phyloP scores from a whole-genome alignment of 73 alveolate genomes.

The Stentor roeselii region DNA sequence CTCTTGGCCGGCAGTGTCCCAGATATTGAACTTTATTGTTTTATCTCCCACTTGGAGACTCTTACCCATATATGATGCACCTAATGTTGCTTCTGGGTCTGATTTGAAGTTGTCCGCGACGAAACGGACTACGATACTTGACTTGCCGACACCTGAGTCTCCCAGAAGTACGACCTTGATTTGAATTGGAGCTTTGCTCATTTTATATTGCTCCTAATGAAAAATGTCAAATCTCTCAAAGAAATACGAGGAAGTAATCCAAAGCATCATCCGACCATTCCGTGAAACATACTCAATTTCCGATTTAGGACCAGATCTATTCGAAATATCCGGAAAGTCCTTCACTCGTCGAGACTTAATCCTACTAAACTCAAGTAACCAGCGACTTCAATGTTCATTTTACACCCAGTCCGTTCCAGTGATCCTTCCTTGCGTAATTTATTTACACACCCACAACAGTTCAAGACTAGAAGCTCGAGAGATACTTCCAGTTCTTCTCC shows the following conservation, averaged over 20 bases:
- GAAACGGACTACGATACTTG: conserved; percentile 29
- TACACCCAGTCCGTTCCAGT: conserved; percentile 60
- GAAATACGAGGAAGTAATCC: conserved; percentile 92
- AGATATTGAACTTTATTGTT: too few relatives aligned
- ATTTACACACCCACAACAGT: conserved; percentile 72
- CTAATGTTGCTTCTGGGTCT: conserved; percentile 20
- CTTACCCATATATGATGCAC: conserved; percentile 30
- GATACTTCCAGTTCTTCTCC: conserved; percentile 37
- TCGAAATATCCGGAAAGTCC: neutral
- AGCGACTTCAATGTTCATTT: conserved; percentile 60
- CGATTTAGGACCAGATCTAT: neutral
- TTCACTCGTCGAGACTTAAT: neutral
- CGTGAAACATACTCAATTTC: conserved; percentile 48
- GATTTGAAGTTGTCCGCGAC: conserved; percentile 13
- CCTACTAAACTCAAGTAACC: conserved; percentile 38
- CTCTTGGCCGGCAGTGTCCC: conserved; percentile 94
- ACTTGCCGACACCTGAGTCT: conserved; percentile 35
- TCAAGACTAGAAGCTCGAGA: conserved; percentile 52
- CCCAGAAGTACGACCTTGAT: conserved; percentile 35
- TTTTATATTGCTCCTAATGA: neutral
- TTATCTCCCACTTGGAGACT: conserved; percentile 26
- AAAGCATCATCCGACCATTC: conserved; percentile 98
- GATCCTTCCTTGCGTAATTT: conserved; percentile 85
- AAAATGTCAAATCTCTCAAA: neutral
- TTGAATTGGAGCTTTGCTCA: too few relatives aligned